A percentile compares a stretch with the other conserved stretches of the same genome.
These are phyloP conservation scores for Debaryomyces sp. DNA, from an alignment of 1,139 yeast species.

Conservation along the genomic window DNA sequence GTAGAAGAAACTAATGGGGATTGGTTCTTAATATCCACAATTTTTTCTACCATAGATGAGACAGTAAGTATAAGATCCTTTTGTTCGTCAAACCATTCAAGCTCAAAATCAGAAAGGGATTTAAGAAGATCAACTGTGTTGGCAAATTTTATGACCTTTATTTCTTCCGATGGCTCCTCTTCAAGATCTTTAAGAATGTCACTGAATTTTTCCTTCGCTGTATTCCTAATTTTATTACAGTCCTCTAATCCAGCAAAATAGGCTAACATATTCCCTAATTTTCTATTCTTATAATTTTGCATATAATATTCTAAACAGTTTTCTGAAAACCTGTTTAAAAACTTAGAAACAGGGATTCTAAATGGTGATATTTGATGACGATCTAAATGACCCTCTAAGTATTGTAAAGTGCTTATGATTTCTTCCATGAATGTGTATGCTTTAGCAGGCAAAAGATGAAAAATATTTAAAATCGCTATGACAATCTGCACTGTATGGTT, in stretches of 20 bases:
- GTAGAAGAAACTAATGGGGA: slow-evolving; percentile 59
- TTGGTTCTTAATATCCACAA: slow-evolving; percentile 41
- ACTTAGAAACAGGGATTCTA: slow-evolving; percentile 87
- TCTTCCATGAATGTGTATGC: slow-evolving; percentile 93
- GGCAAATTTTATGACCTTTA: slow-evolving; percentile 64
- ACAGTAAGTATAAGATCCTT: slow-evolving; percentile 51
- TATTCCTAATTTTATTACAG: slow-evolving; percentile 58
- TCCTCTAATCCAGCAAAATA: slow-evolving; percentile 62
- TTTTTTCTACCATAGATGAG: slow-evolving; percentile 47
- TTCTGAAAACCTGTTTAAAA: slow-evolving; percentile 78
- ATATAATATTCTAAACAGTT: slow-evolving; percentile 75
- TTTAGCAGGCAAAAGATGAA: slow-evolving; percentile 88
- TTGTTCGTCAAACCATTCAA: slow-evolving; percentile 64
- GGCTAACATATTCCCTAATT: slow-evolving; percentile 67
- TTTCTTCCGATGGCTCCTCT: slow-evolving; percentile 53
- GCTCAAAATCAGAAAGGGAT: slow-evolving; percentile 55
- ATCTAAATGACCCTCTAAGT: slow-evolving; percentile 80
- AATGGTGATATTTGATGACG: slow-evolving; percentile 89
- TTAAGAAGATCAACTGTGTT: slow-evolving; percentile 68
- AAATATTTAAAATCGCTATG: slow-evolving; percentile 87
- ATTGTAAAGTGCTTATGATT: slow-evolving; percentile 71
- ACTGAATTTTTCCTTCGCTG: slow-evolving; percentile 55
- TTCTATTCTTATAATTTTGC: slow-evolving; percentile 66
- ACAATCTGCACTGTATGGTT: slow-evolving; percentile 84
- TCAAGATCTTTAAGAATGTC: slow-evolving; percentile 38